phyloP scores from a whole-genome alignment of 371 early-diverging fungal genomes.

The Haplosporangium sp. region DNA sequence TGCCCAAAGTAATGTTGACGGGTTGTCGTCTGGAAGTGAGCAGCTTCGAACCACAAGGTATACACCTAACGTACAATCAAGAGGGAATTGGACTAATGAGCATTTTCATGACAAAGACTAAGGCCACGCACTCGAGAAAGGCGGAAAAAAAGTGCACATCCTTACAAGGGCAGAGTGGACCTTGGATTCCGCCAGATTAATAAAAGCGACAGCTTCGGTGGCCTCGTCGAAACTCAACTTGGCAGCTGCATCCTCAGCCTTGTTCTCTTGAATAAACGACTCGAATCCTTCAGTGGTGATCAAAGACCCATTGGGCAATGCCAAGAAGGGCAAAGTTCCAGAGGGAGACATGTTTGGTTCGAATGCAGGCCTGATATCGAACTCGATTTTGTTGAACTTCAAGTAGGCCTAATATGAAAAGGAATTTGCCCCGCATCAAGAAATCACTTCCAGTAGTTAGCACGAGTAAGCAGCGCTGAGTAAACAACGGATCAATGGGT shows the following conservation, averaged over 20 bases:
- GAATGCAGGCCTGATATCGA: constrained; percentile 38
- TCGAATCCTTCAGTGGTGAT: constrained; percentile 45
- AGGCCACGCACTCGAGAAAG: not conserved
- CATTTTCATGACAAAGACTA: not conserved
- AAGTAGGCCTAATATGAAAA: constrained; percentile 27
- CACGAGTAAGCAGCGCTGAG: no score
- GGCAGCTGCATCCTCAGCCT: not conserved
- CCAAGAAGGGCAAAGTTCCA: constrained; percentile 51
- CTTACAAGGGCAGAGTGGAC: constrained; percentile 52
- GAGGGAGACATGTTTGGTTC: constrained; percentile 53
- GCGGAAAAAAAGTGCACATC: not conserved
- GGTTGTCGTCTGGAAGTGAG: constrained; percentile 48
- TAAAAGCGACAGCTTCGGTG: constrained; percentile 49
- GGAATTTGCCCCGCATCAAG: no score
- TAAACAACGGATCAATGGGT: no score
- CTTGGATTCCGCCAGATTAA: constrained; percentile 42
- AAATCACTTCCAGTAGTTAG: no score
- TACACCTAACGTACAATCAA: constrained; percentile 29
- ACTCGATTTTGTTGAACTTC: constrained; percentile 50
- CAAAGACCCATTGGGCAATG: constrained; percentile 34
- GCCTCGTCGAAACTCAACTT: constrained; percentile 33
- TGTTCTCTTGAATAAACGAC: constrained; percentile 41
- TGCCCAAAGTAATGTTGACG: constrained; percentile 53
- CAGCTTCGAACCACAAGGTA: constrained; percentile 49
- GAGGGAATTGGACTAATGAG: not conserved